Conservation (phyloP, 2,329 filamentous ascomycete genomes). For the Magnaporthiopsis rhizophila region DNA sequence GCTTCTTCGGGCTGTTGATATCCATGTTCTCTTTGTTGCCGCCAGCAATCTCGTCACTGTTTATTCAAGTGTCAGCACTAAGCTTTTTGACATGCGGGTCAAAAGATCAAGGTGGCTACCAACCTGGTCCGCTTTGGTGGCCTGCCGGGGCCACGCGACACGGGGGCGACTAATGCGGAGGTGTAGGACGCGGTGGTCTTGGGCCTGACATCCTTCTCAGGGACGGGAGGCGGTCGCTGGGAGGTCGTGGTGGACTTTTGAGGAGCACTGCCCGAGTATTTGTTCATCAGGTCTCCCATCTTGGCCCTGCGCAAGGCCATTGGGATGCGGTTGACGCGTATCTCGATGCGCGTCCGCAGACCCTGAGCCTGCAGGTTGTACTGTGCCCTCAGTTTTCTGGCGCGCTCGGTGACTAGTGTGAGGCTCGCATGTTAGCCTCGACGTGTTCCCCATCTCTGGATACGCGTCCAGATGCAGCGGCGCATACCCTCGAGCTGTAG, state of each 20-base stretch:
- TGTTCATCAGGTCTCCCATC: constrained; percentile 68
- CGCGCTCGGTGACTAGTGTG: constrained; percentile 72
- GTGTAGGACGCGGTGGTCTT: constrained; percentile 9
- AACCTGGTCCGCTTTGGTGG: constrained; percentile 46
- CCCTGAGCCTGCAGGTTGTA: constrained; percentile 84
- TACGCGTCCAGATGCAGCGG: neutral
- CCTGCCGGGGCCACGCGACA: constrained; percentile 15
- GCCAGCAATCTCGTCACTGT: constrained; percentile 54
- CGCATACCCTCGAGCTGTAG: constrained; percentile 75
- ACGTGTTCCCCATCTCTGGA: neutral
- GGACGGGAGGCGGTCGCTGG: constrained; percentile 36
- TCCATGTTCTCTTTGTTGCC: constrained; percentile 72
- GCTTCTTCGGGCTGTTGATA: constrained; percentile 62
- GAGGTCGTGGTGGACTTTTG: constrained; percentile 17
- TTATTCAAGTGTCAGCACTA: constrained; percentile 3
- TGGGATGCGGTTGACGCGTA: constrained; percentile 89
- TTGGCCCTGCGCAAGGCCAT: constrained; percentile 67
- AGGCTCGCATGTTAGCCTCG: neutral
- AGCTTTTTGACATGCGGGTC: neutral
- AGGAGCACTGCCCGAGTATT: constrained; percentile 26
- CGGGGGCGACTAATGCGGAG: constrained; percentile 6
- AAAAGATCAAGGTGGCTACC: constrained; percentile 15
- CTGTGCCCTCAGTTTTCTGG: constrained; percentile 78
- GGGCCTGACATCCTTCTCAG: constrained; percentile 35
- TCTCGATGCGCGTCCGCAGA: constrained; percentile 77